Evolutionary conservation across 257 asterid species (phyloP), one percentile per base, ranked within the genome.

Genomic region (Forsythia viridissima): DNA sequence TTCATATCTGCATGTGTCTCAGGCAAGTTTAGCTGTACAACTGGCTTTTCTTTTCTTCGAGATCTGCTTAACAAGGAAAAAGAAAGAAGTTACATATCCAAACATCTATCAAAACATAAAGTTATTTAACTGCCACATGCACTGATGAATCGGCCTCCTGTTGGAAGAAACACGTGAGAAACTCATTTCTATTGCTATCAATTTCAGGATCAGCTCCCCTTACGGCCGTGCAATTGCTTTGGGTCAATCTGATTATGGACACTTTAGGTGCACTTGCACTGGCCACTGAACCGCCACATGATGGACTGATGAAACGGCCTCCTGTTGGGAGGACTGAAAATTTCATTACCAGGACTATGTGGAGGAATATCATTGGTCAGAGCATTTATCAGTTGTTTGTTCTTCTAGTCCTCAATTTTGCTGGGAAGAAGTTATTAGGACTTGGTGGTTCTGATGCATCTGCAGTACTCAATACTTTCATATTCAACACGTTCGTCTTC

Each of bases 231-330:
- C 99, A 96, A 83, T 84, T 96, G 91, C 97, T 96, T 2, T 96
- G 99, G 98, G 98, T 96, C 81, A 96, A 96, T 93, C 88, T 96
- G 78, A 96, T 96, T 51, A 96, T 96, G 99, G 99, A 96, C 86
- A 96, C 99, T 61, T 84, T 96, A 79, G 99, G 99, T 68, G 99
- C 99, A 75, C 92, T 96, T 71, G 99, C 99, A 52, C 90, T 96
- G 20, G 99, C 99, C 73, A 96, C 98, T 8, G 99, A 96, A 85
- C 98, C 97, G 21, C 98, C 99, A 77, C 88, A 92, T 42, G 97
- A 92, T 0, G 96, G 94, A 80, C 91, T 96, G 70, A 96, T 96
- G 99, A 80, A 85, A 80, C 90, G 98, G 83, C 95, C 92, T 76
- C 99, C 98, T 3, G 89, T 96, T 21, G 82, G 86, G 48, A 90